A percentile compares a stretch with the other conserved stretches of the same genome.
phyloP scores from a whole-genome alignment of 2,329 filamentous ascomycete species.

The Xylaria sp. region DNA sequence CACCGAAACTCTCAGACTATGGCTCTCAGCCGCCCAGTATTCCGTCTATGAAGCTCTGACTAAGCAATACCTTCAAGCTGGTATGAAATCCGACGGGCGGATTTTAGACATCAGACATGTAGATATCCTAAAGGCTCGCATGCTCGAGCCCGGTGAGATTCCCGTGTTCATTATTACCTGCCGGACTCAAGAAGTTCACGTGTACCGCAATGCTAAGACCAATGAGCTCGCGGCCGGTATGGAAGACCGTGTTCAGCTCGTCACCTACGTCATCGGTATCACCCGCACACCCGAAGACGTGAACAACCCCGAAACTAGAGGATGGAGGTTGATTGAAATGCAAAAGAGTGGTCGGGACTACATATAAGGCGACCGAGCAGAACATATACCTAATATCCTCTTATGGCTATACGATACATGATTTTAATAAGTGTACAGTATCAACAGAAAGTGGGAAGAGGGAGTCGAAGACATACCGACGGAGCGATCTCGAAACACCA shows the following conservation, averaged over 20 bases:
- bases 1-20: conserved; percentile 87
- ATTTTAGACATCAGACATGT: conserved; percentile 96
- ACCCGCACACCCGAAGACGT: conserved; percentile 95
- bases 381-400: conserved; percentile 19
- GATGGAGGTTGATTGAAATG: conserved; percentile 97
- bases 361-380: conserved; percentile 56
- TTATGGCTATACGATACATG: conserved; percentile 42
- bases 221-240: conserved; percentile 92
- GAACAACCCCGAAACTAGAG: conserved; percentile 94
- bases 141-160: conserved; percentile 86
- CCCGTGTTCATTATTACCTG: conserved; percentile 98
- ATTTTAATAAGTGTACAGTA: conserved; percentile 49
- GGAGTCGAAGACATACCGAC: conserved; percentile 31
- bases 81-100: conserved; percentile 92
- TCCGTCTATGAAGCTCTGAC: conserved; percentile 97
- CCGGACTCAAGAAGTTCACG: conserved; percentile 96
- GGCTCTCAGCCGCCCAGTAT: conserved; percentile 96
- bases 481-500: conserved; percentile 47
- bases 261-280: conserved; percentile 97
- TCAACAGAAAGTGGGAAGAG: conserved; percentile 37
- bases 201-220: conserved; percentile 92
- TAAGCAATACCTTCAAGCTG: conserved; percentile 93
- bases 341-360: conserved; percentile 98
- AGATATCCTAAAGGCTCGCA: conserved; percentile 83
- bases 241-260: conserved; percentile 98